These are phyloP conservation scores for Heritiera littoralis DNA, from an alignment of 345 rosid species.

Conservation along the genomic window DNA sequence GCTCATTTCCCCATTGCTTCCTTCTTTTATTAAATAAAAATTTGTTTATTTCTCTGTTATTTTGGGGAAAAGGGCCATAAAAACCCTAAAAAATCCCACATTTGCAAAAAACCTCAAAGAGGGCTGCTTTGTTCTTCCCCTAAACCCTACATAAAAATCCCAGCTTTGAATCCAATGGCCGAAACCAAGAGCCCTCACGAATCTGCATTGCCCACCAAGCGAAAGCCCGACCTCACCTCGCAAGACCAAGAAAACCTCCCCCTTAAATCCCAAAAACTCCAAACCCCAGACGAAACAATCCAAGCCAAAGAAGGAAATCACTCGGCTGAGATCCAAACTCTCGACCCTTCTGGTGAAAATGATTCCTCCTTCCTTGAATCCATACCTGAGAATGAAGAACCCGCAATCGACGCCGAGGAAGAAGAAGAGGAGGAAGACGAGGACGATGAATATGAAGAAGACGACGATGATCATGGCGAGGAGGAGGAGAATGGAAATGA, in stretches of 20 bases:
- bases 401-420: constrained; percentile 17
- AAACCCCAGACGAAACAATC: constrained; percentile 16
- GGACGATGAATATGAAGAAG: constrained; percentile 14
- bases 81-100: neutral
- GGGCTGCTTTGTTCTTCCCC: neutral
- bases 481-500: constrained; percentile 40
- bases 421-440: constrained; percentile 23
- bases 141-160: constrained; percentile 1
- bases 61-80: too few species aligned
- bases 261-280: constrained; percentile 47
- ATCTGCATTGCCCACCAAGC: constrained; percentile 57
- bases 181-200: constrained; percentile 50
- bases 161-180: constrained; percentile 40
- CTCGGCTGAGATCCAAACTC: constrained; percentile 27
- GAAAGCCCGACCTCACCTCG: constrained; percentile 47
- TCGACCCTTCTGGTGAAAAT: constrained; percentile 9
- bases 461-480: constrained; percentile 21
- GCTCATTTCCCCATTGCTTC: too few species aligned
- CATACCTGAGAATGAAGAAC: constrained; percentile 3
- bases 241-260: constrained; percentile 30
- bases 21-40: too few species aligned
- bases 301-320: constrained; percentile 19
- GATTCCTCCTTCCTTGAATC: constrained; percentile 22
- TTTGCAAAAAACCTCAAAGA: neutral
- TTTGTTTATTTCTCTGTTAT: too few species aligned